These are phyloP conservation scores for Pogostemon cablin DNA, from an alignment of 257 asterid genomes.

Conservation along the genomic window DNA sequence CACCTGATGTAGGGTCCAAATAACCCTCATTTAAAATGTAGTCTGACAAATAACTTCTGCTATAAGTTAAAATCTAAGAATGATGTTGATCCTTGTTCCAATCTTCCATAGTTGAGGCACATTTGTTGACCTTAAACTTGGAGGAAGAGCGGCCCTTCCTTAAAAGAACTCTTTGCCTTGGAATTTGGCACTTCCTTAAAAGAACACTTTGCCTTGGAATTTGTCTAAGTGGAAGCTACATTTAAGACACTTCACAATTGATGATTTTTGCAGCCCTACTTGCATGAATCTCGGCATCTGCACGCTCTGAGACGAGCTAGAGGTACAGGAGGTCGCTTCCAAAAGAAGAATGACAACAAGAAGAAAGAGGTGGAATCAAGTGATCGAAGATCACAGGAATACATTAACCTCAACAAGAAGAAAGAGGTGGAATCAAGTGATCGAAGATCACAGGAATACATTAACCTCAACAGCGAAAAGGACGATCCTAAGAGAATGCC, in stretches of 20 bases:
- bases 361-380: slow-evolving; percentile 52
- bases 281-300: slow-evolving; percentile 91
- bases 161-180: slow-evolving; percentile 12
- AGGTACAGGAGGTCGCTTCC: slow-evolving; percentile 92
- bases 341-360: slow-evolving; percentile 62
- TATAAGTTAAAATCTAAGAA: slow-evolving; percentile 4
- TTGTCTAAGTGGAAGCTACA: slow-evolving; percentile 13
- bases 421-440: slow-evolving; percentile 52
- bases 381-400: slow-evolving; percentile 40
- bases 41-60: slow-evolving; percentile 14
- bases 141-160: slow-evolving; percentile 18
- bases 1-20: not conserved
- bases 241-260: slow-evolving; percentile 20
- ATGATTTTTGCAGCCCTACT: slow-evolving; percentile 72
- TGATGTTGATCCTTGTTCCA: slow-evolving; percentile 19
- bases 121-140: not conserved
- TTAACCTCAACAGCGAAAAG: slow-evolving; percentile 49
- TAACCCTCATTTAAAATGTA: slow-evolving; percentile 3
- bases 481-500: slow-evolving; percentile 41
- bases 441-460: slow-evolving; percentile 37
- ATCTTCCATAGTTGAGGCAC: slow-evolving; percentile 1
- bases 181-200: slow-evolving; percentile 2
- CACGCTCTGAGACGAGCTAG: slow-evolving; percentile 90
- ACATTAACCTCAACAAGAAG: slow-evolving; percentile 47
- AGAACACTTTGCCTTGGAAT: slow-evolving; percentile 16